Evolutionary conservation across 1,139 yeast genomes (phyloP).

Genomic region (Zygosaccharomyces pseudobailii): DNA sequence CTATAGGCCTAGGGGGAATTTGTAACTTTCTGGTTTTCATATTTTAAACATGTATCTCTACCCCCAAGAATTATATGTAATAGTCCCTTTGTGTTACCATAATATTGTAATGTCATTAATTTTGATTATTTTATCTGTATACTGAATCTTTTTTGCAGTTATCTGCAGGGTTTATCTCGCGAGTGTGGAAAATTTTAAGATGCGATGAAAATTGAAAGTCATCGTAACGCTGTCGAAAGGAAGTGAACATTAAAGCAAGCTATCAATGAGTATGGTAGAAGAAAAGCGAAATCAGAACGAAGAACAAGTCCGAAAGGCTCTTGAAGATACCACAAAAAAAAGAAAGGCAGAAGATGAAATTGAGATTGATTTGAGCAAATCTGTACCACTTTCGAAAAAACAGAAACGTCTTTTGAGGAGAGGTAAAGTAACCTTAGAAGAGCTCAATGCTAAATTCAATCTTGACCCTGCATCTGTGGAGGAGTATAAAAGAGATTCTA

Average conservation of each 20-base stretch:
- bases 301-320: constrained; percentile 26
- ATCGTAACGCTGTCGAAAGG: background rate
- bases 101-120: background rate
- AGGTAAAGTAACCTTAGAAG: constrained; percentile 62
- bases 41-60: background rate
- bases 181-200: constrained; percentile 18
- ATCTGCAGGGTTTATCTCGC: background rate
- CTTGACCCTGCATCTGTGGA: constrained; percentile 37
- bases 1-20: background rate
- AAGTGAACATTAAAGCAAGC: background rate
- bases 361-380: constrained; percentile 72
- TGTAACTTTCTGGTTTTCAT: background rate
- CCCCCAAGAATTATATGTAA: background rate
- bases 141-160: background rate
- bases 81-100: constrained; percentile 2
- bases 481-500: constrained; percentile 34
- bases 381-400: constrained; percentile 84
- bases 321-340: constrained; percentile 34
- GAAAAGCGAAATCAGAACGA: constrained; percentile 3
- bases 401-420: constrained; percentile 79
- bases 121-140: background rate
- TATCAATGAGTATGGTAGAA: background rate
- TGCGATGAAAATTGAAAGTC: constrained; percentile 12
- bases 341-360: constrained; percentile 50
- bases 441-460: constrained; percentile 45